Conservation (phyloP, 352 stramenopile species). For the Phytopythium montanum region DNA sequence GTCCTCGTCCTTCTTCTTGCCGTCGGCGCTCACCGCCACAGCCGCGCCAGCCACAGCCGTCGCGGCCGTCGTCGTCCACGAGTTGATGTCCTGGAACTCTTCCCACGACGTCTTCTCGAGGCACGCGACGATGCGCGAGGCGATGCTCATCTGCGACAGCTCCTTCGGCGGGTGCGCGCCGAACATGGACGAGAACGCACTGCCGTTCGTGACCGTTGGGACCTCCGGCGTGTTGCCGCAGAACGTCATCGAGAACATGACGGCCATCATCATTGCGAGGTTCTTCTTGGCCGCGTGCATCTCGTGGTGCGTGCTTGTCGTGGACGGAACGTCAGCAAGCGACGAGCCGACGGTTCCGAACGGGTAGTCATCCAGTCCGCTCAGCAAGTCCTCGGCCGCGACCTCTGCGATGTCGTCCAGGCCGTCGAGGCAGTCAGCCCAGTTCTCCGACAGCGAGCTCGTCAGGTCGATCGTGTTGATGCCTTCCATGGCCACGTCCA, state of each 20-base stretch:
- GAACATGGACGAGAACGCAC: slow-evolving; percentile 82
- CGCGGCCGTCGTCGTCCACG: slow-evolving; percentile 54
- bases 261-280: slow-evolving; percentile 86
- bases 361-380: slow-evolving; percentile 67
- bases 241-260: slow-evolving; percentile 87
- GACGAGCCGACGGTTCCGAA: slow-evolving; percentile 24
- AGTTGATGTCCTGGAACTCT: slow-evolving; percentile 78
- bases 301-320: slow-evolving; percentile 52
- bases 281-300: slow-evolving; percentile 88
- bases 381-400: slow-evolving; percentile 63
- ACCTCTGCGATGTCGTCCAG: slow-evolving; percentile 59
- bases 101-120: slow-evolving; percentile 89
- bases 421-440: slow-evolving; percentile 51
- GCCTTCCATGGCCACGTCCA: slow-evolving; percentile 23
- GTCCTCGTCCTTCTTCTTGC: slow-evolving; percentile 25
- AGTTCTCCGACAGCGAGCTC: slow-evolving; percentile 27
- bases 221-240: slow-evolving; percentile 75
- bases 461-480: slow-evolving; percentile 23
- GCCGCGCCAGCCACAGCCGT: slow-evolving; percentile 26
- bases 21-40: slow-evolving; percentile 27
- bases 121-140: slow-evolving; percentile 78
- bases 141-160: slow-evolving; percentile 83
- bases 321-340: background rate
- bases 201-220: slow-evolving; percentile 67
- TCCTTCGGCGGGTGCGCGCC: slow-evolving; percentile 70